A percentile compares a stretch with the other conserved stretches of the same genome.
These are phyloP conservation scores for Vicia villosa DNA, from an alignment of 306 rosid genomes.

Conservation along the genomic window DNA sequence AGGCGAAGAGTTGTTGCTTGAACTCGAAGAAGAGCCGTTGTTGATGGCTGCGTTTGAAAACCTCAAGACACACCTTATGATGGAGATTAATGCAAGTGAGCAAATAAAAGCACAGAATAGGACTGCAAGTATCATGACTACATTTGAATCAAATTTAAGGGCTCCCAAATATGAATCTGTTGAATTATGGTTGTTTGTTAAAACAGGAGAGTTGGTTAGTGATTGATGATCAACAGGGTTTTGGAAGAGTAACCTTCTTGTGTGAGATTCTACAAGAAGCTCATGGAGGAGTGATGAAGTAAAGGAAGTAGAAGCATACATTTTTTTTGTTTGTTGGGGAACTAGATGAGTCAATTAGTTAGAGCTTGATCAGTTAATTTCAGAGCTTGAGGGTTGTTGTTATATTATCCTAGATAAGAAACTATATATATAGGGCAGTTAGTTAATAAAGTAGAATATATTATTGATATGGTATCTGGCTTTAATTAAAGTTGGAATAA, in stretches of 20 bases:
- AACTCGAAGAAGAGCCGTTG: too few relatives aligned
- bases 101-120: constrained; percentile 79
- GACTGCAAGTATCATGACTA: constrained; percentile 79
- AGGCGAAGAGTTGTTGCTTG: too few relatives aligned
- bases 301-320: constrained; percentile 53
- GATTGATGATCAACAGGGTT: constrained; percentile 8
- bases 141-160: constrained; percentile 62
- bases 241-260: constrained; percentile 67
- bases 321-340: constrained; percentile 25
- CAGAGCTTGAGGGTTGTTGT: constrained; percentile 8
- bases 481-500: neutral
- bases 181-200: constrained; percentile 23
- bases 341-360: constrained; percentile 21
- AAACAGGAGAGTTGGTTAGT: constrained; percentile 27
- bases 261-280: constrained; percentile 45
- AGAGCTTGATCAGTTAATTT: too few relatives aligned
- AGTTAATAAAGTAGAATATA: neutral
- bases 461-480: constrained; percentile 5
- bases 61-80: constrained; percentile 67
- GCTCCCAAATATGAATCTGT: constrained; percentile 36
- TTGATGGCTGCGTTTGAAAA: constrained; percentile 33
- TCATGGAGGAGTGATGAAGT: constrained; percentile 40
- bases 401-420: neutral
- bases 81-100: constrained; percentile 70
- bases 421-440: too few relatives aligned